Percentiles rank a stretch among this genome's conserved stretches.
Conservation (phyloP, 805 yeast genomes). For the Candida nonsorbophila region DNA sequence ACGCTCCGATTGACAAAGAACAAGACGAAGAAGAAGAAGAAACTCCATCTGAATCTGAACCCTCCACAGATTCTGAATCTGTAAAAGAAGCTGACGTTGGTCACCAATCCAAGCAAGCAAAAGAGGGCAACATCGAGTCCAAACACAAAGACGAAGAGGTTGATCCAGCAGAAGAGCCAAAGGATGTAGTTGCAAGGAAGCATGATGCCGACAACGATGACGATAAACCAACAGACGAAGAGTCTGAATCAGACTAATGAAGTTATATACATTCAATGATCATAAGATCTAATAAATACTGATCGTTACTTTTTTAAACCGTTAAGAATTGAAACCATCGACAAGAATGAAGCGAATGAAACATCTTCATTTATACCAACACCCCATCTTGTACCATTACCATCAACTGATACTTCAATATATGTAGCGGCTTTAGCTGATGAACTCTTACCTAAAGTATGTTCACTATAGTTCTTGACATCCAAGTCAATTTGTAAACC, state of each 20-base stretch:
- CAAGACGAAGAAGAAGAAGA: neutral
- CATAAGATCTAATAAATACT: no score
- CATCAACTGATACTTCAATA: constrained; percentile 34
- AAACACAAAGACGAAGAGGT: neutral
- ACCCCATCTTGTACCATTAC: constrained; percentile 63
- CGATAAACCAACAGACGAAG: no score
- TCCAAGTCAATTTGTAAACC: constrained; percentile 46
- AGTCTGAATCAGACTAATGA: no score
- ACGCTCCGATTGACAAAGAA: constrained; percentile 2
- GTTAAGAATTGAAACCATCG: constrained; percentile 63
- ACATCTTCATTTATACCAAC: constrained; percentile 90
- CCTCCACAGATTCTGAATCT: constrained; percentile 12
- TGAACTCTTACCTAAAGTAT: constrained; percentile 72
- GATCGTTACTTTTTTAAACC: no score
- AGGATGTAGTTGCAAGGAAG: no score
- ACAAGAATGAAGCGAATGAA: constrained; percentile 74
- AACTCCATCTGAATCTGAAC: neutral
- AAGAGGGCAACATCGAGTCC: neutral
- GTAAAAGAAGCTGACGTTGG: constrained; percentile 15
- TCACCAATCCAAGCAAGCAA: constrained; percentile 12
- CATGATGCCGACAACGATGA: no score
- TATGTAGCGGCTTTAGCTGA: constrained; percentile 74
- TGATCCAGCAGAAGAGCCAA: no score
- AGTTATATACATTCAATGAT: no score
- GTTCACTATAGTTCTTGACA: constrained; percentile 72